Percentiles rank a stretch among this genome's conserved stretches.
Evolutionary conservation across 2,329 filamentous ascomycete species (phyloP).

Genomic region (Graphilbum ipis-grandicollis): DNA sequence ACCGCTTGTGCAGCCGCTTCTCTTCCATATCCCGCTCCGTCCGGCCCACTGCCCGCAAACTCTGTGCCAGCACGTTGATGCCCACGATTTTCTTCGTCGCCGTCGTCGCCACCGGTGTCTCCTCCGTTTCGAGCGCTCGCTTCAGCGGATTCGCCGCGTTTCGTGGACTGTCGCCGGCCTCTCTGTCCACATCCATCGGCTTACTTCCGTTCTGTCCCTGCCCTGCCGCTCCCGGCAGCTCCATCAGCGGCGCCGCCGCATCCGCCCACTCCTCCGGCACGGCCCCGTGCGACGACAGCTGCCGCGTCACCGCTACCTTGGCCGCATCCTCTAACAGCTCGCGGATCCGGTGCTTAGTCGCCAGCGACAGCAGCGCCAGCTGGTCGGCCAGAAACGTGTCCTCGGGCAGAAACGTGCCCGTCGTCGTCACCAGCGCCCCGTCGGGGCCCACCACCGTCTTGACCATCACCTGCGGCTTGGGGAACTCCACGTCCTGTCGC

Average conservation of each 20-base stretch:
- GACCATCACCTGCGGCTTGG: constrained; percentile 33
- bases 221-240: constrained; percentile 9
- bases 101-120: constrained; percentile 8
- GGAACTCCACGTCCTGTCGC: constrained; percentile 29
- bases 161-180: constrained; percentile 34
- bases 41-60: constrained; percentile 42
- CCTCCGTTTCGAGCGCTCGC: constrained; percentile 33
- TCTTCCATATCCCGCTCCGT: constrained; percentile 59
- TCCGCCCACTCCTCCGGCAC: constrained; percentile 62
- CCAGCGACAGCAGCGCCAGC: constrained; percentile 64
- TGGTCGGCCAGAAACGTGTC: constrained; percentile 68
- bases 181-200: constrained; percentile 20
- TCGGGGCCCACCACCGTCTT: constrained; percentile 41
- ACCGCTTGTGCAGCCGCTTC: constrained; percentile 47
- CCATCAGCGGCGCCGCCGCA: constrained; percentile 40
- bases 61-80: constrained; percentile 26
- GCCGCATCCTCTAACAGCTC: constrained; percentile 63
- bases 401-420: constrained; percentile 54
- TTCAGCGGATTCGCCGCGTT: constrained; percentile 39
- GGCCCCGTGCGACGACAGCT: constrained; percentile 62
- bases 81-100: constrained; percentile 22
- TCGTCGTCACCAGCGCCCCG: constrained; percentile 40
- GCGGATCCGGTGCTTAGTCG: constrained; percentile 62
- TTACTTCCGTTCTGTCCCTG: constrained; percentile 15
- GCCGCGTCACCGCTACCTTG: constrained; percentile 51